phyloP scores from a whole-genome alignment of 345 rosid genomes.

The Salix udensis region DNA sequence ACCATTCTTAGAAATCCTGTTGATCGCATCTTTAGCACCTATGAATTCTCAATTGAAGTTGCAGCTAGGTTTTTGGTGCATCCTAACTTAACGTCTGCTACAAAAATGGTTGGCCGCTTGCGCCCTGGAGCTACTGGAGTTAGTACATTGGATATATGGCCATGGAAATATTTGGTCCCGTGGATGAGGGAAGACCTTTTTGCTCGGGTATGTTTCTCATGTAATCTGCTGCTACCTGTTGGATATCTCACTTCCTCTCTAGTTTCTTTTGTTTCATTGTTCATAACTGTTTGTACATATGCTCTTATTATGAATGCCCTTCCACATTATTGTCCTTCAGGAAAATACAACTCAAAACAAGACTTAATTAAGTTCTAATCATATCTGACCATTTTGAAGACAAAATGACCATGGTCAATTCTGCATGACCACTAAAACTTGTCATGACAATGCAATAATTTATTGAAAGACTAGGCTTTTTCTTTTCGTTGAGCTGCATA shows the following conservation, averaged over 20 bases:
- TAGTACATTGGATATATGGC: conserved; percentile 97
- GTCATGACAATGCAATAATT: background rate
- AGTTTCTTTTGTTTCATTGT: background rate
- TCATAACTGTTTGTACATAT: background rate
- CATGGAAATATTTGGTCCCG: conserved; percentile 95
- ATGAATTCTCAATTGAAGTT: conserved; percentile 92
- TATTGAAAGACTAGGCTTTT: background rate
- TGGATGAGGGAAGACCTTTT: conserved; percentile 99
- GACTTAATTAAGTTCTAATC: no score
- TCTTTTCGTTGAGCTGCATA: background rate
- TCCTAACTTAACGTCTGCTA: conserved; percentile 83
- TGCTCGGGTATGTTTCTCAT: conserved; percentile 57
- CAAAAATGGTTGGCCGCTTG: conserved; percentile 56
- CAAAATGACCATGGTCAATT: background rate
- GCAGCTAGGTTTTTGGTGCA: conserved; percentile 97
- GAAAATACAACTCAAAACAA: no score
- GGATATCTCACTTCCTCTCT: background rate
- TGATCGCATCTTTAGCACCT: conserved; percentile 83
- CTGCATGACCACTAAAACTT: background rate
- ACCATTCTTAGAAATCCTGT: conserved; percentile 88
- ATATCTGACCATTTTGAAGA: background rate
- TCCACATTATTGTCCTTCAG: no score
- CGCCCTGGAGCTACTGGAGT: conserved; percentile 57
- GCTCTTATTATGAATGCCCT: background rate
- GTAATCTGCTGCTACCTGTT: background rate